These are phyloP conservation scores for Pholiota microspora DNA, from an alignment of 768 basidiomycete genomes.

Conservation along the genomic window DNA sequence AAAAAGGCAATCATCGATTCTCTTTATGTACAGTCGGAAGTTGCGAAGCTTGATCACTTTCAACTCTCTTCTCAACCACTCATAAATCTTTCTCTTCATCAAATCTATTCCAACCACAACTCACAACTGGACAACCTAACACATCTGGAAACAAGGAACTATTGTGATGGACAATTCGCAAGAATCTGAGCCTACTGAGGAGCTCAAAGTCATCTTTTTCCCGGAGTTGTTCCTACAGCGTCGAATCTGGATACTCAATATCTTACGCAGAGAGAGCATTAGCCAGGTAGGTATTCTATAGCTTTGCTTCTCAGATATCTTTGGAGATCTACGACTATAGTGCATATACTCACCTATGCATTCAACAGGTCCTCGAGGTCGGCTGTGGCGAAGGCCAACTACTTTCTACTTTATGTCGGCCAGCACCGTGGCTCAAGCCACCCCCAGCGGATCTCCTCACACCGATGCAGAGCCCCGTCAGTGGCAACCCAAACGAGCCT, in stretches of 20 bases:
- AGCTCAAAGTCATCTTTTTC: constrained; percentile 59
- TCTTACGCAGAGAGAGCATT: constrained; percentile 55
- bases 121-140: no score
- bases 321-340: no score
- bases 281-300: constrained; percentile 39
- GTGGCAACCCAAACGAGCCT: constrained; percentile 16
- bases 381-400: constrained; percentile 85
- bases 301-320: not conserved
- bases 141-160: not conserved
- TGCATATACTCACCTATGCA: not conserved
- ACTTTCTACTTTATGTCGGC: constrained; percentile 66
- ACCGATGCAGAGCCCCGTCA: constrained; percentile 21
- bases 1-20: constrained; percentile 1
- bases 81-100: not conserved
- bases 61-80: no score
- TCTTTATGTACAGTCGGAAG: not conserved
- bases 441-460: constrained; percentile 35
- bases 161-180: constrained; percentile 12
- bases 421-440: constrained; percentile 65
- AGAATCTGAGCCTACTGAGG: constrained; percentile 21
- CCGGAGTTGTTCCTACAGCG: constrained; percentile 69
- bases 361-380: constrained; percentile 67
- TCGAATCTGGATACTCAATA: constrained; percentile 68
- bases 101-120: not conserved
- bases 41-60: not conserved